These are phyloP conservation scores for Mollisiaceae sp. DNA, from an alignment of 2,329 filamentous ascomycete species.

Conservation along the genomic window DNA sequence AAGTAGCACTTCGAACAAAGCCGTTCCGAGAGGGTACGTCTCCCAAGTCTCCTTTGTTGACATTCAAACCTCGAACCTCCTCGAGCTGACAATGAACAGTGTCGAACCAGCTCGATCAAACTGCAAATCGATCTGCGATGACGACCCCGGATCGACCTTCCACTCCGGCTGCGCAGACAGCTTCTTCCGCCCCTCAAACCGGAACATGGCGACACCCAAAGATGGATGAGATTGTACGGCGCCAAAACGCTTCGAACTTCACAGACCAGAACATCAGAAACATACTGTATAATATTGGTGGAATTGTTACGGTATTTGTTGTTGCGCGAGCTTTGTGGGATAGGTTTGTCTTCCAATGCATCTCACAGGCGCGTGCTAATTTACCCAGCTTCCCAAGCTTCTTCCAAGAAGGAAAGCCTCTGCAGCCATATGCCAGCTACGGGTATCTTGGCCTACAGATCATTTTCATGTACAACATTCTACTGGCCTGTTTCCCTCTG, in stretches of 20 bases:
- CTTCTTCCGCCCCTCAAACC: slow-evolving; percentile 45
- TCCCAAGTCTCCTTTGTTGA: slow-evolving; percentile 26
- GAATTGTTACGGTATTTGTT: slow-evolving; percentile 56
- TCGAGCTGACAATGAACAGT: slow-evolving; percentile 5
- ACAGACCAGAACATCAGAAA: slow-evolving; percentile 75
- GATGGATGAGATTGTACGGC: slow-evolving; percentile 82
- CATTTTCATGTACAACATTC: slow-evolving; percentile 73
- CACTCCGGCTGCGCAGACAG: slow-evolving; percentile 31
- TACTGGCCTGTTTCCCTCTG: slow-evolving; percentile 73
- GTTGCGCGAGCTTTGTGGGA: slow-evolving; percentile 45
- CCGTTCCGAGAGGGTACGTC: slow-evolving; percentile 14
- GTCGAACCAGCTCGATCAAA: background rate
- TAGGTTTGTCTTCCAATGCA: slow-evolving; percentile 28
- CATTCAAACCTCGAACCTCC: slow-evolving; percentile 17
- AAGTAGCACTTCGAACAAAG: background rate
- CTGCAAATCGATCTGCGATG: slow-evolving; percentile 25
- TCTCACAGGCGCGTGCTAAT: slow-evolving; percentile 18
- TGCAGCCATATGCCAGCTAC: slow-evolving; percentile 38
- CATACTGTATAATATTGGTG: slow-evolving; percentile 69
- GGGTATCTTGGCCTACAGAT: slow-evolving; percentile 55
- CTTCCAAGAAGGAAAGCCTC: slow-evolving; percentile 28
- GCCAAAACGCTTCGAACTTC: slow-evolving; percentile 80
- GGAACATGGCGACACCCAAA: slow-evolving; percentile 92
- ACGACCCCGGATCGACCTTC: slow-evolving; percentile 36
- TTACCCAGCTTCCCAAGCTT: slow-evolving; percentile 38